These are phyloP conservation scores for Gyromitra esculenta DNA, from an alignment of 2,329 filamentous ascomycete species.

Conservation along the genomic window DNA sequence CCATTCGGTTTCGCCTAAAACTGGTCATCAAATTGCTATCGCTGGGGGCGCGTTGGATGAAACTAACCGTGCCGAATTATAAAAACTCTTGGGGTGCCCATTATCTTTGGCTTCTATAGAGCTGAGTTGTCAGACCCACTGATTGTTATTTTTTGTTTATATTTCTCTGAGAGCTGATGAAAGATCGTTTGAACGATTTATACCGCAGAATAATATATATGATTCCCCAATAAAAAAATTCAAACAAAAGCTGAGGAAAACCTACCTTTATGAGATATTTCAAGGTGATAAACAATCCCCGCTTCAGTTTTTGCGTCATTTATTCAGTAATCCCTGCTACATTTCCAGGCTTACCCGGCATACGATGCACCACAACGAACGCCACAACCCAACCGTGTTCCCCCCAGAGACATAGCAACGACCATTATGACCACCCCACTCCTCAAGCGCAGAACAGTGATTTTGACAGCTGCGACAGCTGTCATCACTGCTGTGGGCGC, in stretches of 20 bases:
- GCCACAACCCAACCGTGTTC: not conserved
- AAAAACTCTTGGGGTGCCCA: conserved; percentile 75
- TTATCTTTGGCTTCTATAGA: not conserved
- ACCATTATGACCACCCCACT: conserved; percentile 37
- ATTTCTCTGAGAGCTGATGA: not conserved
- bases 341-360: conserved; percentile 24
- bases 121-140: not conserved
- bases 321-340: not conserved
- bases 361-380: not conserved
- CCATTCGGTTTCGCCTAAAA: conserved; percentile 87
- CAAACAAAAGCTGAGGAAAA: not conserved
- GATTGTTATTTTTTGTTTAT: not conserved
- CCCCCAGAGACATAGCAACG: not conserved
- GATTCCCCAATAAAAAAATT: not conserved
- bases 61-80: conserved; percentile 73
- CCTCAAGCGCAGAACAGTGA: conserved; percentile 58
- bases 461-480: conserved; percentile 43
- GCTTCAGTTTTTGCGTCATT: conserved; percentile 22
- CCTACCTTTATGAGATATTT: not conserved
- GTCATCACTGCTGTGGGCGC: conserved; percentile 52
- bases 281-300: conserved; percentile 8
- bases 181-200: not conserved
- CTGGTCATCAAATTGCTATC: not conserved
- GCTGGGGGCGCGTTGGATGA: not conserved
- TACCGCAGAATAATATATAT: not conserved